Evolutionary conservation across 331 rosid genomes (phyloP), one percentile per base, ranked within the genome.

Genomic region (Erythrophleum ivorense): DNA sequence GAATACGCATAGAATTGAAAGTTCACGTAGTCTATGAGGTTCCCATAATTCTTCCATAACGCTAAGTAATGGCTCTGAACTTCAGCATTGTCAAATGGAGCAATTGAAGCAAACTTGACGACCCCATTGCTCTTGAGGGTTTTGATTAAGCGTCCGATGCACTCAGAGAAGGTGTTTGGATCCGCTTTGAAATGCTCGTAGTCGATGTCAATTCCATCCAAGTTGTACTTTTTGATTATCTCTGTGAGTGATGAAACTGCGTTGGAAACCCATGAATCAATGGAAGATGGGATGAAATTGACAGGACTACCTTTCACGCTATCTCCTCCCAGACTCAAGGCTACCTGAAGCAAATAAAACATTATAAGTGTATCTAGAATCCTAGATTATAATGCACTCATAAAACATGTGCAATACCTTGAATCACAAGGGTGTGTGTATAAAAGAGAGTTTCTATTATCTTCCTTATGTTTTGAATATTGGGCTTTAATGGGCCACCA

Each of bases 1-100:
- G 85, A 90, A 46, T 88, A 88, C 0, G 94, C 91, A 29, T 90
- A 90, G 78, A 90, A 88, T 55, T 90, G 92, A 79, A 90, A 90
- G 3, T 90, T 90, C 14, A 90, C 94, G 55, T 86, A 86, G 67
- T 90, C 89, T 43, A 90, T 90, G 77, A 86, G 62, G 12, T 81
- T 55, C 9, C 91, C 87, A 38, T 88, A 83, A 15, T 49, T 88
- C 33, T 63, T 83, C 94, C 94, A 90, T 75, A 90, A 45, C 3
- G 90, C 87, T 80, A 81, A 24, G 78, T 88, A 90, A 34, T 83
- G 86, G 12, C 59, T 52, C 53, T 90, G 94, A 68, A 90, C 89
- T 62, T 88, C 57, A 14, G 82, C 70, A 0, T 84, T 58, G 21
- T 83, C 90, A 40, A 83, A 90, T 3, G 94, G 92, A 64, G 92